Base-by-base conservation (phyloP, 768 basidiomycete species). In the Ramaria sp. region DNA sequence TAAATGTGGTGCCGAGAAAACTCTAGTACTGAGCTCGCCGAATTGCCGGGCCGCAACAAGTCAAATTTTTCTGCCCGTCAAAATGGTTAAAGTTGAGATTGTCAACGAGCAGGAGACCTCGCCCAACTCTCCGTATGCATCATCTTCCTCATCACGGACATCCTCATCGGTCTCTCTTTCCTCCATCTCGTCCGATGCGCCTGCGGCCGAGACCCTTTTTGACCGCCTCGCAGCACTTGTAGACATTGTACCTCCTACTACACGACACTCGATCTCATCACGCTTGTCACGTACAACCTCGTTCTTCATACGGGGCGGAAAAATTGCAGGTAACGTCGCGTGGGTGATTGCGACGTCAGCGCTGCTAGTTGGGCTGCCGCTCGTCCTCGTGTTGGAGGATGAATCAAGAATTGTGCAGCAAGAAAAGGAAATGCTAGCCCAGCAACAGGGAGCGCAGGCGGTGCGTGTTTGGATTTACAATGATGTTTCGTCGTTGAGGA, bases 261-360 rank as follows among this genome's bases (percentile, higher is more conserved):
- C 94, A 37, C 83, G 96, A 58, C 84, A 88, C 61, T 72, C 71
- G 63, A 79, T 98, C 59, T 69, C 78, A 48, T 73, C 81, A 22
- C 78, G 77, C 50, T 62, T 88, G 54, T 71, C 77, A 25, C 75
- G 75, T 47, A 78, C 88, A 0, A 74, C 81, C 3, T 70, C 77
- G 1, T 79, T 84, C 67, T 51, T 89, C 30, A 85, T 81, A 64
- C 79, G 77, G 56, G 74, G 79, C 6, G 75, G 81, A 47, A 88
- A 82, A 70, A 61, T 88, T 49, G 78, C 82, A 32, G 95, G 96
- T 13, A 93, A 87, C 67, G 70, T 92, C 61, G 88, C 94, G 55
- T 99, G 96, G 96, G 78, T 96, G 58, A 73, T 97, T 65, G 93
- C 90, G 52, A 98, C 95, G 8, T 89, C 86, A 42, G 93, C 94